Conservation (phyloP, 495 filamentous ascomycete species). For the Hypoxylon fragiforme region DNA sequence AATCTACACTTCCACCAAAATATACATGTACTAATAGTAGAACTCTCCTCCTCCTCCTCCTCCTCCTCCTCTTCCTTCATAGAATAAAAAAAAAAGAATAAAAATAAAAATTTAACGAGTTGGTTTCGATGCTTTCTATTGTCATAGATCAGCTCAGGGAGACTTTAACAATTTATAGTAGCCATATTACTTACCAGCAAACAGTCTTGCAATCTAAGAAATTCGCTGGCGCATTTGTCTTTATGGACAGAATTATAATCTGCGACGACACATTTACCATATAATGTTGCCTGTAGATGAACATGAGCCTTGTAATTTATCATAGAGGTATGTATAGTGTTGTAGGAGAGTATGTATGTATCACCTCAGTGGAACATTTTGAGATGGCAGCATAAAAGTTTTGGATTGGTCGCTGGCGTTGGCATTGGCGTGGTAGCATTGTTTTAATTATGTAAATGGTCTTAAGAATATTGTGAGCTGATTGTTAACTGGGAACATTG, state of each 20-base stretch:
- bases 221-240: conserved; percentile 87
- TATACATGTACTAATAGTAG: no score
- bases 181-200: conserved; percentile 65
- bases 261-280: conserved; percentile 88
- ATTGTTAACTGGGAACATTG: no score
- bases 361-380: conserved; percentile 81
- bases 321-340: not conserved
- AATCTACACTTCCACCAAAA: no score
- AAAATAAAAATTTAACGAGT: no score
- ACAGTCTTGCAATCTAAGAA: conserved; percentile 85
- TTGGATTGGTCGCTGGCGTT: conserved; percentile 76
- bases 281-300: conserved; percentile 68
- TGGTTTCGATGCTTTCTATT: conserved; percentile 29
- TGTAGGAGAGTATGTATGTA: not conserved
- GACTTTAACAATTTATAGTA: not conserved
- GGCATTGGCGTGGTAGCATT: conserved; percentile 57
- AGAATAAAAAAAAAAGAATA: no score
- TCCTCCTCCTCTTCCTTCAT: not conserved
- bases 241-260: conserved; percentile 92
- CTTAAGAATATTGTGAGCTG: not conserved
- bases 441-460: not conserved
- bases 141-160: conserved; percentile 3
- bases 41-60: no score
- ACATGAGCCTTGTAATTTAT: not conserved
- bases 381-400: conserved; percentile 81